Base-by-base conservation (phyloP, 306 rosid species). In the Acacia crassicarpa region DNA sequence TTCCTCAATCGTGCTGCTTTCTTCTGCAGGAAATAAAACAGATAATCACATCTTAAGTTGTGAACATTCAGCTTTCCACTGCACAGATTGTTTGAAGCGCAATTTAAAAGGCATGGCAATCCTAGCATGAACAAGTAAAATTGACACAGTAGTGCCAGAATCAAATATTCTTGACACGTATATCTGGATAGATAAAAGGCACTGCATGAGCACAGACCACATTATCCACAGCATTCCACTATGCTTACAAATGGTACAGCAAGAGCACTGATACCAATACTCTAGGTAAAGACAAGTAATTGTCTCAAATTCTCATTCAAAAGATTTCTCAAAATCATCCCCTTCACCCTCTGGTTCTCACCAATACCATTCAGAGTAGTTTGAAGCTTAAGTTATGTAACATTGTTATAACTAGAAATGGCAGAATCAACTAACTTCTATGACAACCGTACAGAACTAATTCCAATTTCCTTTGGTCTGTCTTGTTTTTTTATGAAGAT, bases 1-100 rank as follows among this genome's bases (percentile, higher is more conserved):
- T 94, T 92, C 92, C 93, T 91, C 91, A 91, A 77, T 44, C 90
- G 97, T 45, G 88, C 78, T 81, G 94, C 97, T 89, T 88, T 96
- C 87, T 87, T 96, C 92, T 91, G 95, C 87, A 46, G 79, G 85
- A 86, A 86, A 80, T 27, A 58, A 77, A 83, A 75, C 48, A 72
- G 72, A 65, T 78, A 67, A 53, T 83, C 76, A 82, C 25, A 70
- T 35, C 84, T 65, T 76, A 38, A 54, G 25, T 41, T 66, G 85
- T 54, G 73, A 67, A 32, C 22, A 73, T 78, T 45, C 41, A 82
- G 77, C 8, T 9, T 12, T 76, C 30, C 33, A 79, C 25, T n/a
- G 68, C 22, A 59, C 33, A 77, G 20, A 46, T 73, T 62, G 32
- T 45, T 46, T 45, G 15, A 13, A 25, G 9, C 5, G 48, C 65